A percentile compares a stretch with the other conserved stretches of the same genome.
Conservation (phyloP, 805 yeast species). For the Wickerhamomyces silvicola region DNA sequence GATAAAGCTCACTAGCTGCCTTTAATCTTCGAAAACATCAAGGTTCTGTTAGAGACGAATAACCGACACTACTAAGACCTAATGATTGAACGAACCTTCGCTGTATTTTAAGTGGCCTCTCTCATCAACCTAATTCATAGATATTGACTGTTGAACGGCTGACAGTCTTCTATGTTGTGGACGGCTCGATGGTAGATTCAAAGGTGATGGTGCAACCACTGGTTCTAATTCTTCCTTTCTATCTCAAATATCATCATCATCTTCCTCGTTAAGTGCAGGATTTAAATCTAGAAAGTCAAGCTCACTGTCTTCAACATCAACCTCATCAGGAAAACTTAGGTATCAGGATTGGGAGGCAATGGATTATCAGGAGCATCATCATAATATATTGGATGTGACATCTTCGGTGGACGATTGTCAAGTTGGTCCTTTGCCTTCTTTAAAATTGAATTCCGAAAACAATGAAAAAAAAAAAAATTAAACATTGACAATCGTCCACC, state of each 20-base stretch:
- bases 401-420: conserved; percentile 1
- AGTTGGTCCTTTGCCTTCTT: background rate
- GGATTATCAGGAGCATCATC: conserved; percentile 20
- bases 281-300: conserved; percentile 20
- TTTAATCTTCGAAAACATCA: conserved; percentile 42
- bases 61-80: conserved; percentile 27
- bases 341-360: conserved; percentile 18
- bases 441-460: background rate
- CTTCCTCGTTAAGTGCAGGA: conserved; percentile 10
- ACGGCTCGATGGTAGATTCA: background rate
- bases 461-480: background rate
- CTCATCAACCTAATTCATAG: conserved; percentile 51
- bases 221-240: conserved; percentile 12
- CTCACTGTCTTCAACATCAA: conserved; percentile 12
- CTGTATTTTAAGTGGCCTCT: conserved; percentile 44
- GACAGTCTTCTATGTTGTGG: conserved; percentile 27
- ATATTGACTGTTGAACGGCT: conserved; percentile 47
- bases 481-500: background rate
- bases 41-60: conserved; percentile 24
- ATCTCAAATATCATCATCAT: conserved; percentile 3
- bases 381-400: conserved; percentile 3
- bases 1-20: conserved; percentile 44
- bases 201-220: conserved; percentile 7
- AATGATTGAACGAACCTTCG: conserved; percentile 44
- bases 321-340: too few relatives aligned